Evolutionary conservation across 2,329 filamentous ascomycete genomes (phyloP).

Genomic region (Epichloe glyceriae): DNA sequence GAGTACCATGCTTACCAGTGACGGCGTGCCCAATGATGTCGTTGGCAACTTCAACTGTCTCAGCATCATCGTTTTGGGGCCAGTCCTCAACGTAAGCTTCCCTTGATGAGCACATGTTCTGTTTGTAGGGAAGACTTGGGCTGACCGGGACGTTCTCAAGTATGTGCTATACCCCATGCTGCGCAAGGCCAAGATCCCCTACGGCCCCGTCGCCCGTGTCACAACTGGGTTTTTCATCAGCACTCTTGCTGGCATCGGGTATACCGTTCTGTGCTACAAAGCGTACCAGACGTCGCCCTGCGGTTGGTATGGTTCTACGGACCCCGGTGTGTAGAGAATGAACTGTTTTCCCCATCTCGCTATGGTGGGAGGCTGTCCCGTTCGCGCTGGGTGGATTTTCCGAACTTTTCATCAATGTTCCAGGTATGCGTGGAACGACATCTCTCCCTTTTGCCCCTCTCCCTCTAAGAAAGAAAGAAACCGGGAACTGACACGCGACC

Average conservation of each 20-base stretch:
- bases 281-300: slow-evolving; percentile 45
- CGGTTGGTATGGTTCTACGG: slow-evolving; percentile 14
- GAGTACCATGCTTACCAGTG: slow-evolving; percentile 28
- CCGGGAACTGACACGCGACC: neutral
- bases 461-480: neutral
- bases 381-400: slow-evolving; percentile 17
- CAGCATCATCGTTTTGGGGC: slow-evolving; percentile 37
- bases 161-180: slow-evolving; percentile 42
- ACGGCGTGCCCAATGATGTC: slow-evolving; percentile 47
- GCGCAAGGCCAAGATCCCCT: slow-evolving; percentile 35
- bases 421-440: slow-evolving; percentile 2
- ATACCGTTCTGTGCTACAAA: slow-evolving; percentile 41
- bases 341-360: slow-evolving; percentile 12
- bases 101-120: neutral
- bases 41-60: slow-evolving; percentile 47
- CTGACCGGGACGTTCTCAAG: neutral
- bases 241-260: slow-evolving; percentile 39
- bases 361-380: slow-evolving; percentile 14
- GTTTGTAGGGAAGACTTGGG: neutral
- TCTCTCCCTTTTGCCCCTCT: neutral
- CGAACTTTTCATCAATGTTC: slow-evolving; percentile 17
- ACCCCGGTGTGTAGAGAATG: slow-evolving; percentile 11
- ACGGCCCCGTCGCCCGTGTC: slow-evolving; percentile 46
- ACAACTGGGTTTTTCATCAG: slow-evolving; percentile 40
- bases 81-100: slow-evolving; percentile 13